Conservation (phyloP, 108 stramenopile genomes). For the Fistulifera pelliculosa region DNA sequence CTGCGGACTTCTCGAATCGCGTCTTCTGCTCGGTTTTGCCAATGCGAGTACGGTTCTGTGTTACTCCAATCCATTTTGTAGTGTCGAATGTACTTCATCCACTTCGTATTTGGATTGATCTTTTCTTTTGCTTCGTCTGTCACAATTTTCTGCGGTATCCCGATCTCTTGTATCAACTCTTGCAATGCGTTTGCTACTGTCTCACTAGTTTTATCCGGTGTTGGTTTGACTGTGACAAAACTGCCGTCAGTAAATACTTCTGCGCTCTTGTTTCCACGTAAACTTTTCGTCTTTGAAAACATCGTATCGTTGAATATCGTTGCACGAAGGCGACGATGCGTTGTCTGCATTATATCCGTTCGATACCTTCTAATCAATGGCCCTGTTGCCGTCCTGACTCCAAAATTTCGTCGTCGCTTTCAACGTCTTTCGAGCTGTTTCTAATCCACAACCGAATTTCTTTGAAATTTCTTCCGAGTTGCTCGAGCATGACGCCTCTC, state of each 20-base stretch:
- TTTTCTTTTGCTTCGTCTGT: conserved; percentile 4
- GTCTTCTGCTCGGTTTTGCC: neutral
- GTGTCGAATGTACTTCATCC: neutral
- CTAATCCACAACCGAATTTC: conserved; percentile 1
- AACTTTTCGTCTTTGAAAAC: conserved; percentile 7
- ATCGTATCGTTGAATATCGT: conserved; percentile 3
- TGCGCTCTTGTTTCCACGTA: conserved; percentile 7
- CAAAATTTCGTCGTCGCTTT: conserved; percentile 5
- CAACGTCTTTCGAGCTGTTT: conserved; percentile 5
- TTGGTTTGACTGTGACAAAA: neutral
- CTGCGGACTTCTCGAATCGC: neutral
- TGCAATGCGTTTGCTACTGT: conserved; percentile 1
- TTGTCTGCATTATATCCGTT: neutral
- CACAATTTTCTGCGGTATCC: conserved; percentile 18
- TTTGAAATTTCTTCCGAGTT: too few relatives aligned
- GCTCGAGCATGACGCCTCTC: too few relatives aligned
- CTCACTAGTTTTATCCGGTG: neutral
- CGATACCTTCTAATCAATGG: neutral
- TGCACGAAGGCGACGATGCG: neutral
- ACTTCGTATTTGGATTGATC: neutral
- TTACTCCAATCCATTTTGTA: neutral
- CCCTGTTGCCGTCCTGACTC: neutral
- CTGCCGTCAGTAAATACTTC: neutral
- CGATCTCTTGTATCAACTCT: conserved; percentile 13
- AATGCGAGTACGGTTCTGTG: neutral